These are phyloP conservation scores for Diversispora epigaea DNA, from an alignment of 192 early-diverging fungal genomes.

Conservation along the genomic window DNA sequence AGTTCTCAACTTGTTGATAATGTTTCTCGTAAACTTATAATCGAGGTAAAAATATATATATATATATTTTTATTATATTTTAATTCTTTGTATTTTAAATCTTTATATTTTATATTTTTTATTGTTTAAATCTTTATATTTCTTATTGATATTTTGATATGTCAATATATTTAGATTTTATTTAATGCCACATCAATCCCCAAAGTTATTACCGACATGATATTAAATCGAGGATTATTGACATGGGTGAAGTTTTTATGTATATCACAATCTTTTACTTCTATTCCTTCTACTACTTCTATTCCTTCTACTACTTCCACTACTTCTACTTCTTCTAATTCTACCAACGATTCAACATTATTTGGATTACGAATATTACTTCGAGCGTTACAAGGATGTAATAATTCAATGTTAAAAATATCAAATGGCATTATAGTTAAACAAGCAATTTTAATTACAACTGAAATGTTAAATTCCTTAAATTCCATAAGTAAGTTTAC, in stretches of 20 bases:
- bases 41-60: constrained; percentile 47
- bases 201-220: constrained; percentile 53
- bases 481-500: constrained; percentile 39
- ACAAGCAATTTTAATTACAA: constrained; percentile 38
- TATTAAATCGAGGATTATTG: constrained; percentile 61
- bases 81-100: background rate
- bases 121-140: background rate
- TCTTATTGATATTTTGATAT: background rate
- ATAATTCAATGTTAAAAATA: constrained; percentile 36
- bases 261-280: background rate
- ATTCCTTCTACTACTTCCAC: too few relatives aligned
- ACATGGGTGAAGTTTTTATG: constrained; percentile 52
- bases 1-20: constrained; percentile 66
- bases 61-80: constrained; percentile 35
- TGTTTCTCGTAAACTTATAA: constrained; percentile 46
- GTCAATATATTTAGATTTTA: constrained; percentile 44
- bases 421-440: constrained; percentile 40
- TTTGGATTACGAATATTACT: constrained; percentile 41
- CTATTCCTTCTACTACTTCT: background rate
- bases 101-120: background rate
- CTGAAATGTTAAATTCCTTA: constrained; percentile 36
- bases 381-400: constrained; percentile 38
- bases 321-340: constrained; percentile 4
- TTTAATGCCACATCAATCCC: constrained; percentile 56
- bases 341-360: constrained; percentile 38